Conservation (phyloP, 1,139 yeast genomes). For the Saccharomycopsis hybrid region DNA sequence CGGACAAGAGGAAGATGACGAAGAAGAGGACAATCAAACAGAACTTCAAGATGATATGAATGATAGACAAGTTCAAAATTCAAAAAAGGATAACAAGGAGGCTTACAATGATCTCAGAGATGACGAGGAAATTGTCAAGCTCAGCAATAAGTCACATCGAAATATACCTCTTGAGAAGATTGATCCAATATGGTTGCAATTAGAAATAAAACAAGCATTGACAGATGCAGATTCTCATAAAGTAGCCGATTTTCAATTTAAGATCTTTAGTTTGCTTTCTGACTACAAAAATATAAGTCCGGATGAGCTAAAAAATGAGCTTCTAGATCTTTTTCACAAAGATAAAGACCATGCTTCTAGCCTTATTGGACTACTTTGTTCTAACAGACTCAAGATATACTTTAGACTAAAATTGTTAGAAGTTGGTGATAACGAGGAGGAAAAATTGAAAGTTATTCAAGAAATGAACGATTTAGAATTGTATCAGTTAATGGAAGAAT, state of each 20-base stretch:
- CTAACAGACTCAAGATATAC: constrained; percentile 16
- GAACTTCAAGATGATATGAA: constrained; percentile 5
- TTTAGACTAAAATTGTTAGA: constrained; percentile 19
- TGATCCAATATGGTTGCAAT: constrained; percentile 47
- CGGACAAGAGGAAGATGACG: constrained; percentile 3
- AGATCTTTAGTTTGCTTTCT: constrained; percentile 28
- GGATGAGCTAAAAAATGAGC: constrained; percentile 44
- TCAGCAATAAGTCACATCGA: neutral
- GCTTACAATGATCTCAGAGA: neutral
- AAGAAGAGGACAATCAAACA: constrained; percentile 4
- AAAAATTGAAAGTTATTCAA: constrained; percentile 24
- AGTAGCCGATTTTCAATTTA: constrained; percentile 30
- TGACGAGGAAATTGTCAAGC: constrained; percentile 18
- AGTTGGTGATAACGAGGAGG: constrained; percentile 32
- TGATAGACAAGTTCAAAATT: constrained; percentile 2
- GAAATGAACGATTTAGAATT: constrained; percentile 29
- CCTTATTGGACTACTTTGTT: neutral
- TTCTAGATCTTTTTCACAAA: constrained; percentile 45
- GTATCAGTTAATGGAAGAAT: constrained; percentile 29
- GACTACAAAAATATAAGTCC: constrained; percentile 32
- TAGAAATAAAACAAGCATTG: constrained; percentile 33
- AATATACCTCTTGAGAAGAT: constrained; percentile 31
- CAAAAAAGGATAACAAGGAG: neutral
- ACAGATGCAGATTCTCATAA: constrained; percentile 33
- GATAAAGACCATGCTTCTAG: constrained; percentile 30